Conservation (phyloP, 176 grass and related monocot species). For the Saccharum spontaneum region DNA sequence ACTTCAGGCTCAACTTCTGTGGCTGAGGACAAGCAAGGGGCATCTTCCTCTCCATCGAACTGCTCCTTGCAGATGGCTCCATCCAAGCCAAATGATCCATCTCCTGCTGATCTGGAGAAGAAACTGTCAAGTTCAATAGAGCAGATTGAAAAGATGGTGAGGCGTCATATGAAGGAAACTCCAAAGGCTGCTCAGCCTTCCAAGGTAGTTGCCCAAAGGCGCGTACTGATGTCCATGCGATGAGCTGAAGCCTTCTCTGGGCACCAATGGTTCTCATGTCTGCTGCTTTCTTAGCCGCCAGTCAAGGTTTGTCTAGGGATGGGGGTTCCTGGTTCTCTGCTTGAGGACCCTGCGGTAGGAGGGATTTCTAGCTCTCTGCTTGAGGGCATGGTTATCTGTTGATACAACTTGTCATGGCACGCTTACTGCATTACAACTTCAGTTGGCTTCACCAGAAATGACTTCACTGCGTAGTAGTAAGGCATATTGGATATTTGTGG, state of each 20-base stretch:
- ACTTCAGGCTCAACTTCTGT: conserved; percentile 30
- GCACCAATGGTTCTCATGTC: background rate
- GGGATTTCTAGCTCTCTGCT: conserved; percentile 29
- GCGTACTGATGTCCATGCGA: conserved; percentile 67
- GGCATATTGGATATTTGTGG: background rate
- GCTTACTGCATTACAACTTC: conserved; percentile 9
- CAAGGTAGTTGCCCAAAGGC: conserved; percentile 45
- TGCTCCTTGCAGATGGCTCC: conserved; percentile 29
- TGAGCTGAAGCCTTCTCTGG: conserved; percentile 38
- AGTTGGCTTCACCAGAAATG: background rate
- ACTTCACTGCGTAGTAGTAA: background rate
- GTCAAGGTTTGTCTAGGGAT: background rate
- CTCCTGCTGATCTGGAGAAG: conserved; percentile 40
- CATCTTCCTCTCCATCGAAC: conserved; percentile 34
- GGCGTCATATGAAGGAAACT: conserved; percentile 45
- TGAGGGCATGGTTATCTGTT: conserved; percentile 31
- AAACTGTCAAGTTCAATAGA: conserved; percentile 63
- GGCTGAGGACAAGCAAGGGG: conserved; percentile 20
- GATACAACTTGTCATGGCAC: background rate
- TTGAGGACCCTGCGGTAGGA: conserved; percentile 33
- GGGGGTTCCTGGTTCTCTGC: conserved; percentile 38
- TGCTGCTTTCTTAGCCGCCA: conserved; percentile 29
- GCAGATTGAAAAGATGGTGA: conserved; percentile 64
- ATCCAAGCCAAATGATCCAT: conserved; percentile 28
- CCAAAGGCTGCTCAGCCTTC: conserved; percentile 45